Evolutionary conservation across 176 grass and related monocot species (phyloP).

Genomic region (Rhynchospora pubera): DNA sequence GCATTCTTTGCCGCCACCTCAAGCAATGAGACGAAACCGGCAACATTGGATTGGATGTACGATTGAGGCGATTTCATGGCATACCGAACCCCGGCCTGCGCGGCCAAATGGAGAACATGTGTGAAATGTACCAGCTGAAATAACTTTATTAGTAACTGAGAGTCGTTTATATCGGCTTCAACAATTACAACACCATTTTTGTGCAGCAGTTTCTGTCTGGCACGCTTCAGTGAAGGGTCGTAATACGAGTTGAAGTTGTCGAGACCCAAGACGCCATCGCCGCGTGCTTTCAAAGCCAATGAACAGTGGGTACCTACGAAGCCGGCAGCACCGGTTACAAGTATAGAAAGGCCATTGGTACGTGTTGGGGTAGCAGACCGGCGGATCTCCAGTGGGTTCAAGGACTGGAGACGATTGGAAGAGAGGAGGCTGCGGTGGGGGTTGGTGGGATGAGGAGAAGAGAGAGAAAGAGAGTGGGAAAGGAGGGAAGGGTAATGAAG

Average conservation of each 20-base stretch:
- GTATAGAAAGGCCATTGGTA: constrained; percentile 45
- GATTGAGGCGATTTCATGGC: constrained; percentile 88
- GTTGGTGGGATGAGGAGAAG: constrained; percentile 9
- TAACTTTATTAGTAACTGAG: constrained; percentile 32
- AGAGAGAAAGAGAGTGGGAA: constrained; percentile 46
- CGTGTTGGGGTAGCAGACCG: constrained; percentile 39
- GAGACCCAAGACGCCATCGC: constrained; percentile 77
- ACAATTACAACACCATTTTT: constrained; percentile 55
- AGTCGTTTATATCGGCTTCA: constrained; percentile 91
- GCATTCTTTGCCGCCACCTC: constrained; percentile 75
- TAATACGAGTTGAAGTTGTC: constrained; percentile 99
- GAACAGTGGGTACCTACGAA: constrained; percentile 90
- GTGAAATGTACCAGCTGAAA: constrained; percentile 74
- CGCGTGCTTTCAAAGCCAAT: constrained; percentile 54
- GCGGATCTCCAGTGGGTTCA: constrained; percentile 37
- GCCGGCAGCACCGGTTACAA: constrained; percentile 67
- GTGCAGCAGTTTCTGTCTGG: constrained; percentile 47
- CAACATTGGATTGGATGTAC: constrained; percentile 90
- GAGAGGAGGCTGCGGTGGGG: constrained; percentile 61
- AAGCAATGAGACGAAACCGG: constrained; percentile 65
- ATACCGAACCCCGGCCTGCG: constrained; percentile 89
- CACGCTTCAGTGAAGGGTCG: constrained; percentile 78
- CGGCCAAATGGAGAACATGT: constrained; percentile 90
- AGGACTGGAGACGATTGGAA: constrained; percentile 23
- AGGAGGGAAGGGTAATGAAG: constrained; percentile 81